Evolutionary conservation across 768 basidiomycete species (phyloP).

Genomic region (Boletus subparvulus): DNA sequence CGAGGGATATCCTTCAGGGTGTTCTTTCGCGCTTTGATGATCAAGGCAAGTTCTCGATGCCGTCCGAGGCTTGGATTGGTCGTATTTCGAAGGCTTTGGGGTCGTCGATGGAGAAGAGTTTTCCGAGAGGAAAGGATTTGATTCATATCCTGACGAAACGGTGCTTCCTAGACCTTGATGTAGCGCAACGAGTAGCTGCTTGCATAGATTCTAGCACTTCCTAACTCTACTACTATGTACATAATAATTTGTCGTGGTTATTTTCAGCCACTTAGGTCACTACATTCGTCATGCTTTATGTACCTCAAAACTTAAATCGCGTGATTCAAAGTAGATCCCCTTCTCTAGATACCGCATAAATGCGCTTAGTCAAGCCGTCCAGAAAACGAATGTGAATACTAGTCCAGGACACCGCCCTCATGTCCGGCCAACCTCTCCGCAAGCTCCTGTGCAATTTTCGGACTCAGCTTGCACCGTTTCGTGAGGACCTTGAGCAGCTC

Average conservation of each 20-base stretch:
- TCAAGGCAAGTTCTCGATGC: slow-evolving; percentile 32
- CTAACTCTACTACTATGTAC: background rate
- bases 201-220: slow-evolving; percentile 11
- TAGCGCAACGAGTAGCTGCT: slow-evolving; percentile 22
- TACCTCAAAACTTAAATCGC: too few species aligned
- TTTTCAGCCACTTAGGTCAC: too few species aligned
- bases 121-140: slow-evolving; percentile 26
- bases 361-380: too few species aligned
- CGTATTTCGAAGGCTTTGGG: slow-evolving; percentile 23
- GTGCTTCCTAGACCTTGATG: slow-evolving; percentile 22
- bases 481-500: slow-evolving; percentile 17
- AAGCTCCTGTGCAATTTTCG: slow-evolving; percentile 17
- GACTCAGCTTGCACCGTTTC: slow-evolving; percentile 26
- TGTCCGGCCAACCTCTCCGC: slow-evolving; percentile 6
- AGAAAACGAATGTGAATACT: background rate
- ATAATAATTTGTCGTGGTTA: too few species aligned
- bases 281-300: too few species aligned
- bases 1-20: slow-evolving; percentile 24
- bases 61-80: slow-evolving; percentile 28
- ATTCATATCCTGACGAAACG: slow-evolving; percentile 27
- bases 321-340: too few species aligned
- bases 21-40: slow-evolving; percentile 22
- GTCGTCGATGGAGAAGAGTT: slow-evolving; percentile 17
- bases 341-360: too few species aligned
- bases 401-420: background rate